Base-by-base conservation (phyloP, 805 yeast genomes). In the Scheffersomyces amazonensis region DNA sequence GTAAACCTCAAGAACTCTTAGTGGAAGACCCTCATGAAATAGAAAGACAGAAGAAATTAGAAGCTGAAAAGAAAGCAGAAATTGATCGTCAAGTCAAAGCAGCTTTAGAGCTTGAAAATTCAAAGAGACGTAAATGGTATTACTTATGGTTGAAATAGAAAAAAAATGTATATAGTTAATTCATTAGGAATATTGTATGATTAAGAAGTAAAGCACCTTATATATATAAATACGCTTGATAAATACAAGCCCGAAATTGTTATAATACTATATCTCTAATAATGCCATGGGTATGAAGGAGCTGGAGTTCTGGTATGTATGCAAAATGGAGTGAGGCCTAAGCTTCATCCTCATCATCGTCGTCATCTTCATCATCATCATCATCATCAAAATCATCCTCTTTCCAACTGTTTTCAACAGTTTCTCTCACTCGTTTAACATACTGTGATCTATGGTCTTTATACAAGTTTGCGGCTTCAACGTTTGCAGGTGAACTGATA, bases 401-500 rank as follows among this genome's bases (percentile, higher is more conserved):
- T 33, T 81, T 82, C 97, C 97, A 90, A 51, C 95, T 86, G 47
- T 77, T 83, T 52, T 93, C 99, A 27, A 93, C 99, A 0, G 97
- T 88, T 58, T 89, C 95, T 48, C 95, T 79, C 13, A 93, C 99
- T 47, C 96, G 71, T 58, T 88, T 88, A 38, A 83, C 78, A 58
- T 93, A 93, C 64, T 90, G 96, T 19, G 90, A 82, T 46, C 95
- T 81, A 60, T 93, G 98, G 60, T 93, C 99, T 60, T 87, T 87
- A 66, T 88, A 93, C 54, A 93, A 69, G 46, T 88, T 90, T 2
- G 99, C 96, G 4, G 98, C 98, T 62, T 93, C 99, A 5, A 87
- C 98, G 53, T 93, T 93, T 1, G 99, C 99, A 1, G 99, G 99
- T 17, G 96, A 86, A 36, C 90, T 81, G 34, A 90, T 95, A 59